Percentiles rank a stretch among this genome's conserved stretches.
These are phyloP conservation scores for Protostelium mycophagum DNA, from an alignment of 78 protist species.

Conservation along the genomic window DNA sequence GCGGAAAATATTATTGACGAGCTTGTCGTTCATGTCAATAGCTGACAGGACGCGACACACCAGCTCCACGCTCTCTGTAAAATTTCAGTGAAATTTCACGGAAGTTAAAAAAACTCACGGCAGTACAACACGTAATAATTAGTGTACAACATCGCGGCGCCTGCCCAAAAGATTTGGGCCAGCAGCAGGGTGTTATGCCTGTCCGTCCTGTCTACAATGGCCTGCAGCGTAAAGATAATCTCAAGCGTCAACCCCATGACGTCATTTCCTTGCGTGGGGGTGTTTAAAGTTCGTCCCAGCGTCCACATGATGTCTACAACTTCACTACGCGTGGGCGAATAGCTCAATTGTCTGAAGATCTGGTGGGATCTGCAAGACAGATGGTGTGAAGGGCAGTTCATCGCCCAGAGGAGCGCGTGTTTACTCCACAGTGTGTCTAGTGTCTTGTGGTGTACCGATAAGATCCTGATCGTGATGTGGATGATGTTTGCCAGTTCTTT, in stretches of 20 bases:
- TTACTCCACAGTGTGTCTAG: neutral
- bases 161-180: neutral
- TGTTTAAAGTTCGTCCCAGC: neutral
- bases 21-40: constrained; percentile 35
- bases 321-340: neutral
- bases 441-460: neutral
- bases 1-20: constrained; percentile 45
- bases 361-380: neutral
- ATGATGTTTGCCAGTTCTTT: neutral
- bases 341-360: neutral
- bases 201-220: neutral
- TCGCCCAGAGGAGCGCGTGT: neutral
- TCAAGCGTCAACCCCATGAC: neutral
- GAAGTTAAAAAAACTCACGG: neutral
- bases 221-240: neutral
- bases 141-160: neutral
- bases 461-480: neutral
- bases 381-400: neutral
- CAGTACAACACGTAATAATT: neutral
- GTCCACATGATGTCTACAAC: neutral
- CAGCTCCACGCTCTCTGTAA: constrained; percentile 32
- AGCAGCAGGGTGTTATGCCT: neutral
- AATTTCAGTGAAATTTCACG: neutral
- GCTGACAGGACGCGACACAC: constrained; percentile 15
- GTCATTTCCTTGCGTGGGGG: neutral